Evolutionary conservation across 2,329 filamentous ascomycete genomes (phyloP).

Genomic region (Torrubiellomyces zombiae): DNA sequence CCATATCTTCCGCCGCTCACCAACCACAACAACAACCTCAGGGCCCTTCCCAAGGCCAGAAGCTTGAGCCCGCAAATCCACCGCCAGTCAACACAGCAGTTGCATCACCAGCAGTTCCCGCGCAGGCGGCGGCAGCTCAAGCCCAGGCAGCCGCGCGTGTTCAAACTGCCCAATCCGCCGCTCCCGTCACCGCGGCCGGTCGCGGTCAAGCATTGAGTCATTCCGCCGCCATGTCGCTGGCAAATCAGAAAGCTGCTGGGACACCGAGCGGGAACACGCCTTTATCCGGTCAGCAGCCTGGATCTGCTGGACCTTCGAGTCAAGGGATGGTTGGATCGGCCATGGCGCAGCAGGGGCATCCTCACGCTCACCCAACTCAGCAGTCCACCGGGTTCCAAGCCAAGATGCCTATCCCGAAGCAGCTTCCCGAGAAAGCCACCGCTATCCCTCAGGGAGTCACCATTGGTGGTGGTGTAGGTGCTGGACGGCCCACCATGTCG

Average conservation of each 20-base stretch:
- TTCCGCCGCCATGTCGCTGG: constrained; percentile 30
- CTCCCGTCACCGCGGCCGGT: constrained; percentile 19
- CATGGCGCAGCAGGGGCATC: constrained; percentile 20
- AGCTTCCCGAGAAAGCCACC: constrained; percentile 49
- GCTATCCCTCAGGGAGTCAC: constrained; percentile 56
- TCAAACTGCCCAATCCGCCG: constrained; percentile 31
- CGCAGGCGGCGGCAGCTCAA: constrained; percentile 23
- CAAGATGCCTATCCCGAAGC: constrained; percentile 74
- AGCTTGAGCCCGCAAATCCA: constrained; percentile 18
- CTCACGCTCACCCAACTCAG: constrained; percentile 32
- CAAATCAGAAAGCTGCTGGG: constrained; percentile 23
- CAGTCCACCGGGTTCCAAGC: constrained; percentile 26
- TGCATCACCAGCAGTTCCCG: constrained; percentile 17
- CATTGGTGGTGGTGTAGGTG: constrained; percentile 43
- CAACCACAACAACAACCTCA: constrained; percentile 11
- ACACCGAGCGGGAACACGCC: constrained; percentile 18
- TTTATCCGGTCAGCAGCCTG: constrained; percentile 14
- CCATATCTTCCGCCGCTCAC: constrained; percentile 10
- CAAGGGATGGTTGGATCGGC: constrained; percentile 16
- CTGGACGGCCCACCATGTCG: constrained; percentile 66
- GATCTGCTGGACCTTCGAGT: constrained; percentile 11
- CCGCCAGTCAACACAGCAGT: constrained; percentile 32
- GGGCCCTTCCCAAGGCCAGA: constrained; percentile 9
- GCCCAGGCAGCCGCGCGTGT: constrained; percentile 30
- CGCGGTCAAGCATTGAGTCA: constrained; percentile 28